These are phyloP conservation scores for Canariomyces notabilis DNA, from an alignment of 2,329 filamentous ascomycete species.

Conservation along the genomic window DNA sequence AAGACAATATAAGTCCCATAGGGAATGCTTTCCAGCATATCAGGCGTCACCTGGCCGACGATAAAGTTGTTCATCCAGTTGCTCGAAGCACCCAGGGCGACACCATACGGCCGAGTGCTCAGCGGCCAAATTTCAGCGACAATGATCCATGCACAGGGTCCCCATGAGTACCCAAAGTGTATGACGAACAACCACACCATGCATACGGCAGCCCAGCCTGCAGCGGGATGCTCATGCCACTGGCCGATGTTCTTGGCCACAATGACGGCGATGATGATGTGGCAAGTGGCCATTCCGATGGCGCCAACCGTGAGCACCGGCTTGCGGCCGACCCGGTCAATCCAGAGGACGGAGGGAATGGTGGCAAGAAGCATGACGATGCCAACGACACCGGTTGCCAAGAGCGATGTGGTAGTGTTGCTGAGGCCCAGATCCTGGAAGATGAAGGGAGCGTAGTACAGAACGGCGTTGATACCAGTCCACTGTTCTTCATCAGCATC, in stretches of 20 bases:
- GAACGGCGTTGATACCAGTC: slow-evolving; percentile 51
- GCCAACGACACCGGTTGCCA: slow-evolving; percentile 67
- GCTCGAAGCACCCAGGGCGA: slow-evolving; percentile 60
- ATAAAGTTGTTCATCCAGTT: slow-evolving; percentile 63
- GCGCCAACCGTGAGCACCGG: slow-evolving; percentile 59
- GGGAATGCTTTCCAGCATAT: slow-evolving; percentile 58
- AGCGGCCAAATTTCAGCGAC: slow-evolving; percentile 71
- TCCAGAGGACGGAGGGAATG: slow-evolving; percentile 60
- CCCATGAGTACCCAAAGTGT: slow-evolving; percentile 73
- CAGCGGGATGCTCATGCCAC: slow-evolving; percentile 53
- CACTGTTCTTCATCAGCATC: slow-evolving; percentile 32
- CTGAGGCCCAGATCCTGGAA: slow-evolving; percentile 61
- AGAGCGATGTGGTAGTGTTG: slow-evolving; percentile 46
- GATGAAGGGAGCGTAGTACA: slow-evolving; percentile 68
- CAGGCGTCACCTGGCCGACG: slow-evolving; percentile 64
- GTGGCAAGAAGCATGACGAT: slow-evolving; percentile 66
- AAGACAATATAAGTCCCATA: slow-evolving; percentile 72
- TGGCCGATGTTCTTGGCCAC: slow-evolving; percentile 57
- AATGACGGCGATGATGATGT: slow-evolving; percentile 67
- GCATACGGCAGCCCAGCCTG: slow-evolving; percentile 63
- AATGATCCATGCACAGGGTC: slow-evolving; percentile 69
- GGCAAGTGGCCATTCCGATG: slow-evolving; percentile 64
- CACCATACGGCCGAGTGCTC: slow-evolving; percentile 64
- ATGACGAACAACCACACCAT: slow-evolving; percentile 74
- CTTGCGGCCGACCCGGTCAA: slow-evolving; percentile 60